Evolutionary conservation across 352 stramenopile genomes (phyloP), one percentile per base, ranked within the genome.

Genomic region (Peronosclerospora sorghi): DNA sequence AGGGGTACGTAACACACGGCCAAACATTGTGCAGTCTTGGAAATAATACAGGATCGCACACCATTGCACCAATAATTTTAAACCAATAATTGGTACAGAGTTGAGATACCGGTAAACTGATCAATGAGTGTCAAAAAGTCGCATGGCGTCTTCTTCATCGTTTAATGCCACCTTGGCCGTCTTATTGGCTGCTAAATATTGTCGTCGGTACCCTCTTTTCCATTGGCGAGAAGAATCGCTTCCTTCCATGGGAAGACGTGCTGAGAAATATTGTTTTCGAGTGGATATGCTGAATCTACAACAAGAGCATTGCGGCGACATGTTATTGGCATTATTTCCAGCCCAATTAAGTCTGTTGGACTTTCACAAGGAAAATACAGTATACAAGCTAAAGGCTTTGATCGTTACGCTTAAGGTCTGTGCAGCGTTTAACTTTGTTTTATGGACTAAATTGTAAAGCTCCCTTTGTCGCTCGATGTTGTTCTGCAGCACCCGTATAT

Each of bases 151-250:
- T 7, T n/a, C 49, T 14, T 68, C 58, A 46, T 64, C 58, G 27
- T 82, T 85, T 54, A 67, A 73, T 41, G 73, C 58, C 30, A 48
- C 68, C 44, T 56, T 68, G 32, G 73, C 77, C n/a, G 72, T 89
- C 54, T 67, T 89, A 18, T 58, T 86, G 23, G 77, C 77, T 26
- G 67, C 66, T 51, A 84, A 83, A 48, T 89, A 73, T 59, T 86
- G 73, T 53, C 58, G 63, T 32, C 59, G 73, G 23, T 76, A 73
- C 41, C 77, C 77, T 9, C 58, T 89, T 6, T 85, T 89, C 42
- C 51, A 44, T 36, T 89, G 77, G 77, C 58, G 62, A 4, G 73
- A 89, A 43, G 72, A 86, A 30, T 62, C 74, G 41, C 63, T 84
- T 4, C 70, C 65, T 5, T 48, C 54, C 35, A 72, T 89, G 41